Conservation (phyloP, 257 asterid genomes). For the Forsythia suspensa region DNA sequence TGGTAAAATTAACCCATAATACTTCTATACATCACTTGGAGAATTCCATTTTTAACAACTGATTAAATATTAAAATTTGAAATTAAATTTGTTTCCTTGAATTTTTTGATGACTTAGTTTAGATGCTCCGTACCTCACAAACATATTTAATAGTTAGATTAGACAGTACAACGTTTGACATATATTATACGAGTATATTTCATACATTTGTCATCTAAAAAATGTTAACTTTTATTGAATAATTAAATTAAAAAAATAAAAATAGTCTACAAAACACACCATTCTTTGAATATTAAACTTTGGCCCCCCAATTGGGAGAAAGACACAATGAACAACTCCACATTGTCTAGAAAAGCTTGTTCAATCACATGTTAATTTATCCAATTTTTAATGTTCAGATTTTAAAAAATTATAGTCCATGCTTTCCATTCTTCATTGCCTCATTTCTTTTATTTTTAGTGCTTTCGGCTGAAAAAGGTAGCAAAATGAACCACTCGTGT, state of each 20-base stretch:
- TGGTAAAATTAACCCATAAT: no score
- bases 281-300: conserved; percentile 25
- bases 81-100: no score
- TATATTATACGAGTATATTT: no score
- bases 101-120: no score
- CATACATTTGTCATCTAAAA: conserved; percentile 21
- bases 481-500: not conserved
- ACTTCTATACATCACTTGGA: no score
- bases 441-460: not conserved
- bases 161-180: no score
- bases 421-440: not conserved
- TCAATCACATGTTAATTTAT: conserved; percentile 13
- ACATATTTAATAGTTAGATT: no score
- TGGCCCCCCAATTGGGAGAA: conserved; percentile 36
- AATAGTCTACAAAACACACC: conserved; percentile 14
- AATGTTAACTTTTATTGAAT: not conserved
- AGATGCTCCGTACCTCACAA: no score
- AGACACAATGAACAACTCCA: conserved; percentile 42
- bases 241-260: not conserved
- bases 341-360: conserved; percentile 35
- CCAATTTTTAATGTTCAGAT: conserved; percentile 2
- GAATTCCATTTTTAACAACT: no score
- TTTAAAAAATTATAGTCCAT: not conserved
- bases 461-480: not conserved
- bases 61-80: no score